Evolutionary conservation across 257 asterid species (phyloP).

Genomic region (Penstemon eatonii): DNA sequence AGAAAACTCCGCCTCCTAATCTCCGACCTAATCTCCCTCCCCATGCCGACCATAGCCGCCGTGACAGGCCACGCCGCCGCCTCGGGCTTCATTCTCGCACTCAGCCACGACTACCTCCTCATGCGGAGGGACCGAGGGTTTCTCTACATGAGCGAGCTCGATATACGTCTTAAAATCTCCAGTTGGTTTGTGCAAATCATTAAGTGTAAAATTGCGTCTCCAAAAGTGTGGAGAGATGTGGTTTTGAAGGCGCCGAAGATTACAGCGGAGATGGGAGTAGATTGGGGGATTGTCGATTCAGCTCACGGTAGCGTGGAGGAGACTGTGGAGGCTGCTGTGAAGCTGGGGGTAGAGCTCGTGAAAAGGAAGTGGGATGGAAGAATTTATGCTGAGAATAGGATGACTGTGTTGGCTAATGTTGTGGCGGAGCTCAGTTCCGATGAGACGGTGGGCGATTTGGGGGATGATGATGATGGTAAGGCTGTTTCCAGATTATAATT

Average conservation of each 20-base stretch:
- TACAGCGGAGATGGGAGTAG: constrained; percentile 50
- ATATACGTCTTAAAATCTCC: constrained; percentile 42
- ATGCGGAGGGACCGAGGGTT: constrained; percentile 62
- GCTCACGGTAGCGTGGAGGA: constrained; percentile 45
- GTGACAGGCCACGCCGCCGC: constrained; percentile 70
- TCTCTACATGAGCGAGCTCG: constrained; percentile 67
- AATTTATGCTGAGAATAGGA: constrained; percentile 46
- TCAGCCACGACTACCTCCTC: constrained; percentile 58
- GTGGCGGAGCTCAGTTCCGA: constrained; percentile 39
- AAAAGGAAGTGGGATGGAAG: constrained; percentile 54
- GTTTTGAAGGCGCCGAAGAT: constrained; percentile 47
- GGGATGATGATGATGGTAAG: constrained; percentile 21
- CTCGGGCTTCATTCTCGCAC: constrained; percentile 54
- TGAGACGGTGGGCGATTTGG: constrained; percentile 41
- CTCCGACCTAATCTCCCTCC: constrained; percentile 52
- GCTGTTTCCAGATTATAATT: constrained; percentile 37
- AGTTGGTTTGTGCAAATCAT: constrained; percentile 49
- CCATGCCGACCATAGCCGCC: constrained; percentile 85
- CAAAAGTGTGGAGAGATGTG: constrained; percentile 50
- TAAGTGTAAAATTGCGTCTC: constrained; percentile 41
- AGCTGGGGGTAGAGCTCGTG: constrained; percentile 48
- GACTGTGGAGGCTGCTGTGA: constrained; percentile 56
- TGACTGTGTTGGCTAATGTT: constrained; percentile 35
- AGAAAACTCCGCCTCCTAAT: constrained; percentile 51
- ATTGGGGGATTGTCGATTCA: constrained; percentile 55